Conservation (phyloP, 148 eudicot genomes). For the Amaranthus hypochondriacus region DNA sequence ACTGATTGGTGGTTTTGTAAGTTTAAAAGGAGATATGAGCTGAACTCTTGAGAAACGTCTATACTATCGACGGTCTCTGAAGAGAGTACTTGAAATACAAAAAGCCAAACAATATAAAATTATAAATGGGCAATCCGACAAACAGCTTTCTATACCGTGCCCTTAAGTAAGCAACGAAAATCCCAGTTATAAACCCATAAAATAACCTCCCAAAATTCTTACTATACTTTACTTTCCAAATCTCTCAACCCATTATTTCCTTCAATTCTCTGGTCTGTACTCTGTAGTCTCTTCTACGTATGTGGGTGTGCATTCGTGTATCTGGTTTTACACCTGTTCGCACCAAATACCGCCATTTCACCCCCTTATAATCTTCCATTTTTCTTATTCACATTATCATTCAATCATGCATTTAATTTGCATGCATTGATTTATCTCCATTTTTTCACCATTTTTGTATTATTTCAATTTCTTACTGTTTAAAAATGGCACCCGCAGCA, state of each 20-base stretch:
- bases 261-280: too few relatives aligned
- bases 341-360: conserved; percentile 47
- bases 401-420: conserved; percentile 10
- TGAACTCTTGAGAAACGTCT: too few relatives aligned
- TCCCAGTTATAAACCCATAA: too few relatives aligned
- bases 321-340: conserved; percentile 64
- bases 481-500: conserved; percentile 46
- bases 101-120: too few relatives aligned
- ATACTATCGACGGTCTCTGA: too few relatives aligned
- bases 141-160: too few relatives aligned
- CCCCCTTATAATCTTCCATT: conserved; percentile 40
- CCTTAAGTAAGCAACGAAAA: too few relatives aligned
- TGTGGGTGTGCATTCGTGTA: conserved; percentile 14
- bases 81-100: too few relatives aligned
- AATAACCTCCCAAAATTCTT: not conserved
- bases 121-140: too few relatives aligned
- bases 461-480: not conserved
- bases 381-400: not conserved
- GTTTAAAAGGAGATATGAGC: too few relatives aligned
- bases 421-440: conserved; percentile 3
- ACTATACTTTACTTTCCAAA: not conserved
- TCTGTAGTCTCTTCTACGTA: not conserved
- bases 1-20: too few relatives aligned
- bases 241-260: too few relatives aligned
- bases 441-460: not conserved